These are phyloP conservation scores for Huntiella abstrusa DNA, from an alignment of 2,329 filamentous ascomycete species.

Conservation along the genomic window DNA sequence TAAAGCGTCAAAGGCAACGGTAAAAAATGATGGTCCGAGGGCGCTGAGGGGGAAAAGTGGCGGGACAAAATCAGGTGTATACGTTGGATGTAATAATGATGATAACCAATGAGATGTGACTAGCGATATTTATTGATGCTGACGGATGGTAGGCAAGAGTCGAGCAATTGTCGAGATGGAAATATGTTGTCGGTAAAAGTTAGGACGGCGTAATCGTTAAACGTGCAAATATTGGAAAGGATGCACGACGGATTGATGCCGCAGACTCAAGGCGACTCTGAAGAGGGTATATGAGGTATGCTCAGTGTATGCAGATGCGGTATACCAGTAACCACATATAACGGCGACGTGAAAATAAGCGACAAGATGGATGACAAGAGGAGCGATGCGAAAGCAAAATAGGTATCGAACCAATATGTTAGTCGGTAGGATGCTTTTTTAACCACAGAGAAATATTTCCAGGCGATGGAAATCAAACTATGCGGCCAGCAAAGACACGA, in stretches of 20 bases:
- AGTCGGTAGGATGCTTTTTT: too few relatives aligned
- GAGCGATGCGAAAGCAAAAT: not conserved
- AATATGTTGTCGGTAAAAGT: too few relatives aligned
- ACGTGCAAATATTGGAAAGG: not conserved
- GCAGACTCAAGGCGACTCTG: conserved; percentile 6
- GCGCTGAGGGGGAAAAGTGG: not conserved
- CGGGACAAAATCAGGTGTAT: too few relatives aligned
- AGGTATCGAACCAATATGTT: too few relatives aligned
- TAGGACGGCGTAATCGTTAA: not conserved
- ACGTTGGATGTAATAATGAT: not conserved
- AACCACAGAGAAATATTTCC: too few relatives aligned
- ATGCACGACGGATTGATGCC: conserved; percentile 1
- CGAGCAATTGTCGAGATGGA: too few relatives aligned
- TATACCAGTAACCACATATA: conserved; percentile 9
- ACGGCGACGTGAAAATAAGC: conserved; percentile 13
- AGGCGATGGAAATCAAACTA: too few relatives aligned
- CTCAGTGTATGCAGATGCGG: conserved; percentile 1
- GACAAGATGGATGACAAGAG: conserved; percentile 14
- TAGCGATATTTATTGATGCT: conserved; percentile 1
- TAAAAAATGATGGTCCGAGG: conserved; percentile 2
- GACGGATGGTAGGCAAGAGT: not conserved
- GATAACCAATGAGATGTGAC: not conserved
- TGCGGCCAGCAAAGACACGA: too few relatives aligned
- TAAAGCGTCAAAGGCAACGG: not conserved
- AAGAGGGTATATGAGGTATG: not conserved